These are phyloP conservation scores for Teunomyces panamensis DNA, from an alignment of 805 yeast species.

Conservation along the genomic window DNA sequence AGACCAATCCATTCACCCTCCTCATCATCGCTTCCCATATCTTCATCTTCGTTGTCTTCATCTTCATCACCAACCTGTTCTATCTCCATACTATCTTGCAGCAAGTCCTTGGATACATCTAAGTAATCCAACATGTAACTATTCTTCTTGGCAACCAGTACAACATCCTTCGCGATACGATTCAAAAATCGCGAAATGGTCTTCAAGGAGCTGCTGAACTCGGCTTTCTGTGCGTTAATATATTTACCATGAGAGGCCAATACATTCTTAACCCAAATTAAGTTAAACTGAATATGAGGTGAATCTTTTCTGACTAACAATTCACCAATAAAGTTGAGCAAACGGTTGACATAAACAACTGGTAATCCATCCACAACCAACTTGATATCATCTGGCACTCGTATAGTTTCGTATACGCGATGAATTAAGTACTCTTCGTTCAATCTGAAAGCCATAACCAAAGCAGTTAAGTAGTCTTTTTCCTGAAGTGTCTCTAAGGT, in stretches of 20 bases:
- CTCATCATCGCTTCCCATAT: slow-evolving; percentile 24
- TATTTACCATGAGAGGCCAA: slow-evolving; percentile 74
- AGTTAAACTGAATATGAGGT: slow-evolving; percentile 79
- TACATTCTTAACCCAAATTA: slow-evolving; percentile 75
- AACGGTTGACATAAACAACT: slow-evolving; percentile 63
- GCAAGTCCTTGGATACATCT: slow-evolving; percentile 12
- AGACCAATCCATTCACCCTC: slow-evolving; percentile 35
- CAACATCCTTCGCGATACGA: slow-evolving; percentile 73
- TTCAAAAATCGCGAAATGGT: slow-evolving; percentile 73
- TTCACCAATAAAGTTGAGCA: slow-evolving; percentile 64
- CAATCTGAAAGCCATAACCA: slow-evolving; percentile 90
- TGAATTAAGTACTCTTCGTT: slow-evolving; percentile 77
- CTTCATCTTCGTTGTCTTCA: slow-evolving; percentile 8
- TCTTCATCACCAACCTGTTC: slow-evolving; percentile 12
- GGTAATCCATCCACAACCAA: slow-evolving; percentile 73
- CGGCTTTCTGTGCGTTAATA: slow-evolving; percentile 59
- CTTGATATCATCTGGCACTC: slow-evolving; percentile 63
- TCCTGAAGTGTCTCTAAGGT: slow-evolving; percentile 60
- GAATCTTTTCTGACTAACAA: slow-evolving; percentile 54
- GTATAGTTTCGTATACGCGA: slow-evolving; percentile 64
- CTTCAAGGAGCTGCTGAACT: slow-evolving; percentile 62
- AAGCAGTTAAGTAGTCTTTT: slow-evolving; percentile 66
- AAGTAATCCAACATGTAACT: slow-evolving; percentile 56
- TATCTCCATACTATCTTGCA: slow-evolving; percentile 4
- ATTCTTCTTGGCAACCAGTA: slow-evolving; percentile 50